A percentile compares a stretch with the other conserved stretches of the same genome.
phyloP scores from a whole-genome alignment of 179 eudicot species.

The Heliamphora pulchella region DNA sequence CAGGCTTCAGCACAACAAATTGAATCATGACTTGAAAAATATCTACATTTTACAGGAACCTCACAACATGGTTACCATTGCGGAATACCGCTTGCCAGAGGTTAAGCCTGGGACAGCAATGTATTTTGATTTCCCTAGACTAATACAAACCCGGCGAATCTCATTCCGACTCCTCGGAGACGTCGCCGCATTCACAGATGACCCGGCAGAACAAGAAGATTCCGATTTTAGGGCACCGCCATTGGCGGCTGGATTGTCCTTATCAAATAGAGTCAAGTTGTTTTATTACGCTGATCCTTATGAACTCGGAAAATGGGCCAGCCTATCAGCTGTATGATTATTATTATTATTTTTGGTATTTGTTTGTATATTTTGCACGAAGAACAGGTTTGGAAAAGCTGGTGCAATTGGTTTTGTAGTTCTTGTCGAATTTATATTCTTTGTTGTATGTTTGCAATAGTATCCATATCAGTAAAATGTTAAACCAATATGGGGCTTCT shows the following conservation, averaged over 20 bases:
- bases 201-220: slow-evolving; percentile 71
- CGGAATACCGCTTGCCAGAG: slow-evolving; percentile 87
- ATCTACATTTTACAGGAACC: slow-evolving; percentile 46
- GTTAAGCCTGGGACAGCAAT: slow-evolving; percentile 68
- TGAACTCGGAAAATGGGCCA: slow-evolving; percentile 93
- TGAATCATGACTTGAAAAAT: not conserved
- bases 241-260: slow-evolving; percentile 63
- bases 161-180: slow-evolving; percentile 78
- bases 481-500: slow-evolving; percentile 4
- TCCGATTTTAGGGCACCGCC: slow-evolving; percentile 42
- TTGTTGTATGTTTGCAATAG: slow-evolving; percentile 11
- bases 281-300: slow-evolving; percentile 86
- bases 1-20: not conserved
- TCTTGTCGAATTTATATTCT: slow-evolving; percentile 9
- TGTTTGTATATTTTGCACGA: not conserved
- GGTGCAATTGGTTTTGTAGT: slow-evolving; percentile 15
- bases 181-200: slow-evolving; percentile 64
- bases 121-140: slow-evolving; percentile 89
- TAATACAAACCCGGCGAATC: slow-evolving; percentile 55
- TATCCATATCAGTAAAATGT: not conserved
- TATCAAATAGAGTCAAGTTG: slow-evolving; percentile 72
- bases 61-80: slow-evolving; percentile 61
- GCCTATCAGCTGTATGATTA: slow-evolving; percentile 61
- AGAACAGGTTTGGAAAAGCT: not conserved
- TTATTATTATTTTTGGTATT: too few relatives aligned